phyloP scores from a whole-genome alignment of 305 asterid genomes.

The Fraxinus xanthoxyloides region DNA sequence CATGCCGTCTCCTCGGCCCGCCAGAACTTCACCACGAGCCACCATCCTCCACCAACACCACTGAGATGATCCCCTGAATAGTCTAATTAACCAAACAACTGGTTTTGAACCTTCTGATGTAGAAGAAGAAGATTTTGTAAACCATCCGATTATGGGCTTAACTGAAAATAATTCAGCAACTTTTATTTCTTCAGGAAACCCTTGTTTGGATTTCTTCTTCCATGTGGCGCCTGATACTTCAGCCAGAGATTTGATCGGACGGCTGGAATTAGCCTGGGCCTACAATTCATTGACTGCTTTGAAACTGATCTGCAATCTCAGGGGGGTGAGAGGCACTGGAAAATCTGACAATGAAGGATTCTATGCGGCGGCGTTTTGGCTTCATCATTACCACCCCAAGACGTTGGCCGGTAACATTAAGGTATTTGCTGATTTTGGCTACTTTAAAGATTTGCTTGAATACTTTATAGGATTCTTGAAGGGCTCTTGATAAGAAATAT shows the following conservation, averaged over 20 bases:
- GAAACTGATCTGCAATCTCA: slow-evolving; percentile 22
- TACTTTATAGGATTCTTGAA: slow-evolving; percentile 29
- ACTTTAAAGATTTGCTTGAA: slow-evolving; percentile 36
- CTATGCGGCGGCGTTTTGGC: slow-evolving; percentile 31
- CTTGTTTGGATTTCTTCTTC: slow-evolving; percentile 30
- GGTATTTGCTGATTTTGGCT: slow-evolving; percentile 27
- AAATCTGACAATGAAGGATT: slow-evolving; percentile 31
- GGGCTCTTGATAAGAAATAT: slow-evolving; percentile 21
- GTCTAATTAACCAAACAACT: not conserved
- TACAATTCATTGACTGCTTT: slow-evolving; percentile 21
- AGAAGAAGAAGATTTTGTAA: not conserved
- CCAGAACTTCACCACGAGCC: not conserved
- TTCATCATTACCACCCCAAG: slow-evolving; percentile 30
- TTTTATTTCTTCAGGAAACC: slow-evolving; percentile 22
- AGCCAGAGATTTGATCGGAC: not conserved
- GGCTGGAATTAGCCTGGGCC: slow-evolving; percentile 18
- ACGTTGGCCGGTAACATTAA: slow-evolving; percentile 26
- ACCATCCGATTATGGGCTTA: not conserved
- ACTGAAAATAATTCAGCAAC: slow-evolving; percentile 29
- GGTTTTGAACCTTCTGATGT: not conserved
- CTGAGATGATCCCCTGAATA: not conserved
- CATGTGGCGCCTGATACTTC: slow-evolving; percentile 25
- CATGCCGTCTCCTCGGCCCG: not conserved
- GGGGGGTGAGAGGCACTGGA: slow-evolving; percentile 32
- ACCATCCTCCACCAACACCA: not conserved